Conservation (phyloP, 1,139 yeast genomes). For the Suhomyces guaymorum region DNA sequence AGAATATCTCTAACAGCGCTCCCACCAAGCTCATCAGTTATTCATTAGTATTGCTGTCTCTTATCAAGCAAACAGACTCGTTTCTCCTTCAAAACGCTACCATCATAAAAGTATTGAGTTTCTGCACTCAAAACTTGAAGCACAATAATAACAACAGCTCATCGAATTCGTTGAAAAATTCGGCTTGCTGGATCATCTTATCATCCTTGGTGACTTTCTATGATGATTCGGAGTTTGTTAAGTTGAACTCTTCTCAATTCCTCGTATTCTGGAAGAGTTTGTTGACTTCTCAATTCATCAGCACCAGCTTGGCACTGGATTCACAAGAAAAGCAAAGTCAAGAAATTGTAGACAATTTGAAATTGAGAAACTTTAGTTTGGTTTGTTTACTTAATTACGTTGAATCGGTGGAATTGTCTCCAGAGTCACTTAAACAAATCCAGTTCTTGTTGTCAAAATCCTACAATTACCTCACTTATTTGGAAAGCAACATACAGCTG, state of each 20-base stretch:
- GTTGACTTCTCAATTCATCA: conserved; percentile 55
- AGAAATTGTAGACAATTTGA: conserved; percentile 41
- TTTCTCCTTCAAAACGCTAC: conserved; percentile 43
- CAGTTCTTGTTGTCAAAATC: conserved; percentile 47
- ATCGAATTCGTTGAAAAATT: conserved; percentile 25
- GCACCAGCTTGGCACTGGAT: conserved; percentile 26
- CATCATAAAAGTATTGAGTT: conserved; percentile 45
- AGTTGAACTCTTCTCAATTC: conserved; percentile 73
- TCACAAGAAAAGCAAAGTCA: conserved; percentile 26
- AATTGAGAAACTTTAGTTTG: conserved; percentile 42
- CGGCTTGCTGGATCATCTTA: conserved; percentile 67
- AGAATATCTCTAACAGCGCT: conserved; percentile 26
- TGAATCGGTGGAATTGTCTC: conserved; percentile 40
- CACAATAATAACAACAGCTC: conserved; percentile 29
- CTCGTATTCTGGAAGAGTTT: conserved; percentile 79
- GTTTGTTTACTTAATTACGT: conserved; percentile 45
- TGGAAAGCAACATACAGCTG: conserved; percentile 41
- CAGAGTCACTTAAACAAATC: conserved; percentile 45
- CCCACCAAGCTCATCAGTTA: conserved; percentile 33
- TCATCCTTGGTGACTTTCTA: conserved; percentile 67
- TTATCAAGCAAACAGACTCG: conserved; percentile 41
- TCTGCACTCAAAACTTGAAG: conserved; percentile 50
- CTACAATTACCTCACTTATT: conserved; percentile 42
- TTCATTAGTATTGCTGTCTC: conserved; percentile 40
- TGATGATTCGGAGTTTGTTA: conserved; percentile 51